Evolutionary conservation across 2,329 filamentous ascomycete species (phyloP).

Genomic region (Aspergillus chevalieri): DNA sequence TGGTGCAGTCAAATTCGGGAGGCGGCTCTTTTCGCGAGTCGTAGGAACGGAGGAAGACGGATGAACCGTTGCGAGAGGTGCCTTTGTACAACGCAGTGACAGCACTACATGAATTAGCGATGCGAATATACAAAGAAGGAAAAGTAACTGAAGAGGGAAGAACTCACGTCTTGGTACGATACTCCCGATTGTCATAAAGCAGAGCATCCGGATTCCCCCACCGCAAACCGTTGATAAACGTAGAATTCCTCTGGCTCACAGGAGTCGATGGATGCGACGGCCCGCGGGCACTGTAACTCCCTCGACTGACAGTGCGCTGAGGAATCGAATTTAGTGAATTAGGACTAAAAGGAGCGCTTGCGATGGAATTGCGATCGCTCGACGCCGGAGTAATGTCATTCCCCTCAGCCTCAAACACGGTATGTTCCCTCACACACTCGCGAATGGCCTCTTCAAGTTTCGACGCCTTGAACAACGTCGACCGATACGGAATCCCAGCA

Average conservation of each 20-base stretch:
- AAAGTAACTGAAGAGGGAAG: neutral
- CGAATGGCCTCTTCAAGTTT: conserved; percentile 90
- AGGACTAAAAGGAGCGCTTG: conserved; percentile 43
- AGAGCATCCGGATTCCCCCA: conserved; percentile 78
- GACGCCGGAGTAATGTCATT: conserved; percentile 57
- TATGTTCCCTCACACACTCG: conserved; percentile 80
- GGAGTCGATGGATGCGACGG: conserved; percentile 55
- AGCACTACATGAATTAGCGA: conserved; percentile 51
- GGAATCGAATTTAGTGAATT: conserved; percentile 25
- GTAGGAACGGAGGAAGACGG: conserved; percentile 81
- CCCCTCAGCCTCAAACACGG: conserved; percentile 70
- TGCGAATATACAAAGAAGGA: conserved; percentile 4
- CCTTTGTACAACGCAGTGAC: conserved; percentile 89
- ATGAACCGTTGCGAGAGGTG: conserved; percentile 59
- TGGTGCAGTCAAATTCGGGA: conserved; percentile 86
- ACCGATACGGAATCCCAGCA: conserved; percentile 87
- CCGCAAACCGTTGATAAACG: conserved; percentile 40
- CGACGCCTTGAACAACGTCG: conserved; percentile 93
- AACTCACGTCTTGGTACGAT: conserved; percentile 81
- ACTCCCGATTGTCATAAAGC: conserved; percentile 81
- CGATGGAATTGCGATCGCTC: conserved; percentile 40
- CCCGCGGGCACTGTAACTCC: conserved; percentile 77
- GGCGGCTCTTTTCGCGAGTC: conserved; percentile 88
- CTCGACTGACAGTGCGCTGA: conserved; percentile 67
- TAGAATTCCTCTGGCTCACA: conserved; percentile 48